A percentile compares a stretch with the other conserved stretches of the same genome.
phyloP scores from a whole-genome alignment of 768 basidiomycete genomes.

The Fomitopsis serialis region DNA sequence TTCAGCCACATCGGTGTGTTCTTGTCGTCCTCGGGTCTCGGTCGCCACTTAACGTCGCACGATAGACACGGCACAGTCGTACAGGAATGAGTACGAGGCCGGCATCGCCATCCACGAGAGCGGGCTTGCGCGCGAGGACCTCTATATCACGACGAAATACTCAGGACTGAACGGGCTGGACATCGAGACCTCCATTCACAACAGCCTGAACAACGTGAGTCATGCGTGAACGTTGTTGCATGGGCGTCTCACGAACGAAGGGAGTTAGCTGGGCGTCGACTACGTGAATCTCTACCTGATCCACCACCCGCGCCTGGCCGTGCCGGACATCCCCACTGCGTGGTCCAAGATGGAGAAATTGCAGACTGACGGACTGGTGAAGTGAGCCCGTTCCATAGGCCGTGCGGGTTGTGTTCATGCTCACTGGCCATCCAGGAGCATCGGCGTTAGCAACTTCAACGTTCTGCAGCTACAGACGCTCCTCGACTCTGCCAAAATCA shows the following conservation, averaged over 20 bases:
- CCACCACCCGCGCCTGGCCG: slow-evolving; percentile 48
- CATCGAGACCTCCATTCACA: slow-evolving; percentile 47
- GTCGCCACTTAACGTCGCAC: too few species aligned
- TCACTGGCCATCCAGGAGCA: slow-evolving; percentile 40
- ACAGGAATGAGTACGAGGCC: slow-evolving; percentile 54
- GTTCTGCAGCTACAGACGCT: slow-evolving; percentile 49
- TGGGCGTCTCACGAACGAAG: too few species aligned
- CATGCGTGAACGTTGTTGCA: background rate
- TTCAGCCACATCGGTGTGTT: slow-evolving; percentile 57
- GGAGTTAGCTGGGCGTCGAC: slow-evolving; percentile 60
- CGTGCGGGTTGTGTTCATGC: background rate
- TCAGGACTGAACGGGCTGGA: slow-evolving; percentile 46
- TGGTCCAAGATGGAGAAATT: slow-evolving; percentile 63
- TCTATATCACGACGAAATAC: slow-evolving; percentile 67
- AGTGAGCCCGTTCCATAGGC: too few species aligned
- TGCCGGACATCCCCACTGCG: slow-evolving; percentile 52
- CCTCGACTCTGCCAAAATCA: slow-evolving; percentile 51
- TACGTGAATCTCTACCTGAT: slow-evolving; percentile 73
- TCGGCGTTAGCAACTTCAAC: slow-evolving; percentile 69
- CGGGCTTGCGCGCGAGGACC: slow-evolving; percentile 45
- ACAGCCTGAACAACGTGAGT: slow-evolving; percentile 52
- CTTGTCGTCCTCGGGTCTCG: background rate
- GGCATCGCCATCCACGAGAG: slow-evolving; percentile 45
- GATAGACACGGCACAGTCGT: slow-evolving; percentile 55
- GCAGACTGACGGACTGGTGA: slow-evolving; percentile 50